Percentiles rank a stretch among this genome's conserved stretches.
phyloP scores from a whole-genome alignment of 108 stramenopile genomes.

The Cyclostephanos invisitatus region DNA sequence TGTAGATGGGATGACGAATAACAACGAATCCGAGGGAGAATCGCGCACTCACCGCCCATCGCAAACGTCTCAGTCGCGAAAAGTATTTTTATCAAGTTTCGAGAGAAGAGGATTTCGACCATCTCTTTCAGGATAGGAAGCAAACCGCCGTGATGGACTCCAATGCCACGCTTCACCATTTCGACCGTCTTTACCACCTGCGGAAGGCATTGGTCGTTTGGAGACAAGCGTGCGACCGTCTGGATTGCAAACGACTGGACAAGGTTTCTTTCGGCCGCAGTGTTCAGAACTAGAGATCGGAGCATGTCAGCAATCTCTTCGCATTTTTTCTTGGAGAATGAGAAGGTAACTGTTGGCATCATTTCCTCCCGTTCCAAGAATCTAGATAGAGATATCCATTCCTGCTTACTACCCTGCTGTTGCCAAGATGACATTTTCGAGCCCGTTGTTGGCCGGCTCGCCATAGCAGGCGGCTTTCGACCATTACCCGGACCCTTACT shows the following conservation, averaged over 20 bases:
- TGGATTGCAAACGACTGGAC: slow-evolving; percentile 79
- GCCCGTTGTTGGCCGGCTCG: slow-evolving; percentile 40
- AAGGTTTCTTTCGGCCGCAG: slow-evolving; percentile 70
- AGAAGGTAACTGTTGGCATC: slow-evolving; percentile 96
- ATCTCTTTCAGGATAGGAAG: slow-evolving; percentile 85
- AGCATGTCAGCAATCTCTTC: slow-evolving; percentile 91
- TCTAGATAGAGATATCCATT: slow-evolving; percentile 82
- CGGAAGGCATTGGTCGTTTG: slow-evolving; percentile 85
- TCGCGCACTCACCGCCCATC: slow-evolving; percentile 53
- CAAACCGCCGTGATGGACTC: slow-evolving; percentile 97
- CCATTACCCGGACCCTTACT: slow-evolving; percentile 24
- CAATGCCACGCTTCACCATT: slow-evolving; percentile 93
- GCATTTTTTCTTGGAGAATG: slow-evolving; percentile 98
- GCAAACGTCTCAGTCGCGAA: slow-evolving; percentile 99
- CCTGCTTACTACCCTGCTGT: slow-evolving; percentile 75
- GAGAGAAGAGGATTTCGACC: slow-evolving; percentile 95
- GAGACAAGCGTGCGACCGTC: slow-evolving; percentile 81
- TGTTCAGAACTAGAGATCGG: slow-evolving; percentile 85
- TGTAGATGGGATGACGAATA: slow-evolving; percentile 60
- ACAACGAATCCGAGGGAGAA: slow-evolving; percentile 72
- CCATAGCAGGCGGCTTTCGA: slow-evolving; percentile 35
- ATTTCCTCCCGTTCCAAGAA: slow-evolving; percentile 85
- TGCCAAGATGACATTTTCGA: slow-evolving; percentile 74
- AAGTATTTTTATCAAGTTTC: slow-evolving; percentile 92
- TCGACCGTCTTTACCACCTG: slow-evolving; percentile 87